phyloP scores from a whole-genome alignment of 805 yeast species.

The Metahyphopichia silvanorum region DNA sequence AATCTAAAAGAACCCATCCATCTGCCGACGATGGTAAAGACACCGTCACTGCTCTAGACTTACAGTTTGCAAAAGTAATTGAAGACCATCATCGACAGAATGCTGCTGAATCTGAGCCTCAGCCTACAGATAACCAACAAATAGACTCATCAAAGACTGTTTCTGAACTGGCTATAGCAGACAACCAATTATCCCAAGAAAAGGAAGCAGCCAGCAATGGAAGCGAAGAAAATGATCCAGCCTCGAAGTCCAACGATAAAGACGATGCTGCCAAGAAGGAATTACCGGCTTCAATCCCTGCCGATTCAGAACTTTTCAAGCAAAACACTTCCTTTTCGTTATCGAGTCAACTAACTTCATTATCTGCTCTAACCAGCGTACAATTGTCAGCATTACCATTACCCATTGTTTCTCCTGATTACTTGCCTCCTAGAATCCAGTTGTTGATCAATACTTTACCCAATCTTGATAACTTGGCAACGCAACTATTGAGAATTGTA shows the following conservation, averaged over 20 bases:
- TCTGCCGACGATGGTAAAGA: slow-evolving; percentile 1
- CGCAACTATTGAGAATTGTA: slow-evolving; percentile 72
- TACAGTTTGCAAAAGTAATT: slow-evolving; percentile 16
- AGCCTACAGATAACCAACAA: background rate
- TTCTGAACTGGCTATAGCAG: no score
- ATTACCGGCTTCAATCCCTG: slow-evolving; percentile 21
- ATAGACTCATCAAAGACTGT: background rate
- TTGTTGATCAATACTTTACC: slow-evolving; percentile 67
- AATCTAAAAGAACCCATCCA: slow-evolving; percentile 1
- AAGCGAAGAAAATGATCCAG: slow-evolving; percentile 23
- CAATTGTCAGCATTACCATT: slow-evolving; percentile 62
- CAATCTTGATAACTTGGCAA: slow-evolving; percentile 74
- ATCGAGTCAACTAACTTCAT: slow-evolving; percentile 34
- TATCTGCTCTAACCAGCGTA: slow-evolving; percentile 35
- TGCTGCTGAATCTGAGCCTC: slow-evolving; percentile 4
- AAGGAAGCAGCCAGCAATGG: background rate
- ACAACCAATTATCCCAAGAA: background rate
- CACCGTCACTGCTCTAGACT: slow-evolving; percentile 8
- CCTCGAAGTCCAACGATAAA: slow-evolving; percentile 4
- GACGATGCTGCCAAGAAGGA: background rate
- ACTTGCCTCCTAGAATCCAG: slow-evolving; percentile 59
- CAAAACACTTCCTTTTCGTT: slow-evolving; percentile 38
- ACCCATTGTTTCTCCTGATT: slow-evolving; percentile 53
- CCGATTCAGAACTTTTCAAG: slow-evolving; percentile 39
- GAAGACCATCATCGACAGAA: slow-evolving; percentile 13